Base-by-base conservation (phyloP, 345 rosid species). In the Melaleuca quinquenervia region DNA sequence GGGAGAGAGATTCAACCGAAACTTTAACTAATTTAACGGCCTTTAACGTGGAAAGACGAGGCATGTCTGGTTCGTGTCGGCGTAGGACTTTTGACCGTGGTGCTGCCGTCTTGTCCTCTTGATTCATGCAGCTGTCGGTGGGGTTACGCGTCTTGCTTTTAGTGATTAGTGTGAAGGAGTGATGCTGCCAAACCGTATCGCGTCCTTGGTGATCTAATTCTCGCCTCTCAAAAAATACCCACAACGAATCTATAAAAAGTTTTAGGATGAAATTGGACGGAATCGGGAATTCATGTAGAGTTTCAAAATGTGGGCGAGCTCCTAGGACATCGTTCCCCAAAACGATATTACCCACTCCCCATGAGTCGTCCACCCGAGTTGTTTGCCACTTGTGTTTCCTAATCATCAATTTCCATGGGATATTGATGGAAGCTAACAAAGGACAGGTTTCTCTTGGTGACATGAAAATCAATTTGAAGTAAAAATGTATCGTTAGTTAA, bases 161-260 rank as follows among this genome's bases (percentile, higher is more conserved):
- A 27, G 5, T 2, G 36, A n/a, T 58, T 58, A 12, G 32, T 15
- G n/a, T 6, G 0, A 5, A 5, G 29, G 29, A 56, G 15, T 6
- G 24, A 56, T 56, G 5, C 62, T 27, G 8, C 70, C 70, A 0
- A 58, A 64, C 14, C 2, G 11, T 29, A 7, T 0, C 4, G 8
- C 0, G 7, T 62, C 6, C 14, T 3, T 0, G 0, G 0, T 62
- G 29, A 15, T 14, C 20, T 15, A 1, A 15, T 7, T 29, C 29
- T 29, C 18, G 3, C 15, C 4, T 27, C 6, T 0, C 6, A 18
- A 70, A 70, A 64, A 32, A 8, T 8, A 18, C 32, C 10, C 20
- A 12, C 3, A 32, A 7, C 2, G 2, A 27, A 60, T 6, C 10
- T 27, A 27, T 16, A 5, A 27, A 60, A 60, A 27, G 41, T 27